Evolutionary conservation across 139 green algal species (phyloP).

Genomic region (Micractinium sp.): DNA sequence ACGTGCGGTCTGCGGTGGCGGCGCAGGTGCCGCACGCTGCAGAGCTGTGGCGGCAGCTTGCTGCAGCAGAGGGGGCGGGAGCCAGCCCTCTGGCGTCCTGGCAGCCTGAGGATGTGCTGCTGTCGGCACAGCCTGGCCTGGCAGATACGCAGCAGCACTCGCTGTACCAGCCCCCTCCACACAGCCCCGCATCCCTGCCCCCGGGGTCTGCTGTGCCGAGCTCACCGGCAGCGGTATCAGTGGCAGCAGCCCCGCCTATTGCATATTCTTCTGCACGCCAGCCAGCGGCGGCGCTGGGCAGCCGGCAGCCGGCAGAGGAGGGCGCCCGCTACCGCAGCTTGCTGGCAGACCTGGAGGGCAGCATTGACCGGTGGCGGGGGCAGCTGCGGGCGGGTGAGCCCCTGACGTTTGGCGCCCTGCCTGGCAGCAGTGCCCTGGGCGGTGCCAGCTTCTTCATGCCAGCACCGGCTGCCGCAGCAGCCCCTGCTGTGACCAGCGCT

Average conservation of each 20-base stretch:
- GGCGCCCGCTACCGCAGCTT: slow-evolving; percentile 3
- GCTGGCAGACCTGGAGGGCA: slow-evolving; percentile 24
- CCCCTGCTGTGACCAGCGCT: too few relatives aligned
- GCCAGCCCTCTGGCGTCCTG: background rate
- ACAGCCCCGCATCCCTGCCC: background rate
- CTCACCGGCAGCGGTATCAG: background rate
- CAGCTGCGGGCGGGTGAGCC: slow-evolving; percentile 27
- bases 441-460: slow-evolving; percentile 25
- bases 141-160: background rate
- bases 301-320: background rate
- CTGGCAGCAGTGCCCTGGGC: background rate
- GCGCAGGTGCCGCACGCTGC: slow-evolving; percentile 1
- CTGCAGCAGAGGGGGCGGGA: background rate
- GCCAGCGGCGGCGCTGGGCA: background rate
- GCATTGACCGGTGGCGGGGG: slow-evolving; percentile 26
- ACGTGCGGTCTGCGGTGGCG: slow-evolving; percentile 16
- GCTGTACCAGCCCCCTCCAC: background rate
- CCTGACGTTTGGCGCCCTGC: background rate
- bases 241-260: background rate
- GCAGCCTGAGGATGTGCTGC: background rate
- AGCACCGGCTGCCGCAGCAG: too few relatives aligned
- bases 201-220: background rate
- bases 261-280: background rate
- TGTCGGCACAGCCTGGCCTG: background rate
- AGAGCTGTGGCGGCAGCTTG: background rate